Evolutionary conservation across 2,329 filamentous ascomycete species (phyloP), one percentile per base, ranked within the genome.

Genomic region (Pseudocercospora pini-densiflorae): DNA sequence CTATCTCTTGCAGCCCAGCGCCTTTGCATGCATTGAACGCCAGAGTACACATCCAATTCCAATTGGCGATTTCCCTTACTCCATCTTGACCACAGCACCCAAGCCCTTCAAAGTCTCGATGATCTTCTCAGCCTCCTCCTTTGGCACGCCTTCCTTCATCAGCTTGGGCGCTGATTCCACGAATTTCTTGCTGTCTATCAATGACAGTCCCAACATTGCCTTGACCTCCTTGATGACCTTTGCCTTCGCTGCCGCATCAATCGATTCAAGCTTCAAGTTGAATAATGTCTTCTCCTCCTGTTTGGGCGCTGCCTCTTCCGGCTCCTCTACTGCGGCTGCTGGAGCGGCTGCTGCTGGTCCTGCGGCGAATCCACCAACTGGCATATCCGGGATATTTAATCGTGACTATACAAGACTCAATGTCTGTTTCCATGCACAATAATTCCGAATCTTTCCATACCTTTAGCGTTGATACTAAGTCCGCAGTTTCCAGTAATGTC

Each of bases 171-270:
- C 94, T 78, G 92, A 93, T 87, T 99, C 95, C 72, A 99, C 95
- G 77, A 99, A 99, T 86, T 99, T 99, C 91, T 99, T 99, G 84
- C 92, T 97, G 83, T 99, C 95, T 74, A 99, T 96, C 84, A 99
- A 87, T 80, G 92, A 96, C 78, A 99, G 83, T 51, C 95, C 95
- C 68, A 99, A 85, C 88, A 99, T 87, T 77, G 89, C 90, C 89
- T 99, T 99, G 85, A 99, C 88, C 86, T 99, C 95, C 88, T 99
- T 99, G 87, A 99, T 99, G 76, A 99, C 86, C 91, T 99, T 99
- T 76, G 96, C 93, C 87, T 99, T 99, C 71, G 94, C 85, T 59
- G 83, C 86, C 29, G 93, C 86, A 61, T 99, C 96, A 79, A 98
- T 96, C 40, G 90, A 91, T 81, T 92, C 87, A 70, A 99, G 89